phyloP scores from a whole-genome alignment of 2,329 filamentous ascomycete genomes.

The Lasiodiplodia citricola region DNA sequence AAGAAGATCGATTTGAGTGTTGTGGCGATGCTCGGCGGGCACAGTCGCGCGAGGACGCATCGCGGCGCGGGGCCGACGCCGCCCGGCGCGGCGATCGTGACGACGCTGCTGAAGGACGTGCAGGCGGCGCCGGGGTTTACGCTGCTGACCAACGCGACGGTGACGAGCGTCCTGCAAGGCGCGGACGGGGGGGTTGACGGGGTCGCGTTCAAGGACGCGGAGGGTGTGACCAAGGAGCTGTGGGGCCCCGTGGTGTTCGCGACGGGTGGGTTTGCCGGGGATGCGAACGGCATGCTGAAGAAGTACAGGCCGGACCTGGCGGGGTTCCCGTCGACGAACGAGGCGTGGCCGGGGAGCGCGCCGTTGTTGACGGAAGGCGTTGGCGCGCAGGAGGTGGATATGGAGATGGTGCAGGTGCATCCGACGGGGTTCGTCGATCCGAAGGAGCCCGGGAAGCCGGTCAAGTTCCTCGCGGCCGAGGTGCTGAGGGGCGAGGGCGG shows the following conservation, averaged over 20 bases:
- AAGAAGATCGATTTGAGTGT: conserved; percentile 64
- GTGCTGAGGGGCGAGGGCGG: conserved; percentile 68
- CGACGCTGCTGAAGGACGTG: conserved; percentile 58
- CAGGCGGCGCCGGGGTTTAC: conserved; percentile 57
- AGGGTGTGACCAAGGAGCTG: conserved; percentile 40
- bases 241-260: conserved; percentile 65
- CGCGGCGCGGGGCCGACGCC: conserved; percentile 61
- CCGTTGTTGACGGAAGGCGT: conserved; percentile 43
- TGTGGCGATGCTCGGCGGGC: conserved; percentile 65
- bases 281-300: conserved; percentile 62
- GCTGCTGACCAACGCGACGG: conserved; percentile 59
- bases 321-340: conserved; percentile 67
- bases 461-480: conserved; percentile 70
- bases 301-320: conserved; percentile 64
- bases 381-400: conserved; percentile 51
- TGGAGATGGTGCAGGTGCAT: conserved; percentile 65
- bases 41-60: conserved; percentile 63
- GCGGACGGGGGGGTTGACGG: conserved; percentile 50
- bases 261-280: conserved; percentile 67
- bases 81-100: conserved; percentile 65
- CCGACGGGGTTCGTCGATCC: conserved; percentile 69
- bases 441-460: conserved; percentile 47
- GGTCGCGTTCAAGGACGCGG: conserved; percentile 54
- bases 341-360: conserved; percentile 62
- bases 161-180: conserved; percentile 53